Conservation (phyloP, 495 filamentous ascomycete genomes). For the Hypoxylon lienhwacheense region DNA sequence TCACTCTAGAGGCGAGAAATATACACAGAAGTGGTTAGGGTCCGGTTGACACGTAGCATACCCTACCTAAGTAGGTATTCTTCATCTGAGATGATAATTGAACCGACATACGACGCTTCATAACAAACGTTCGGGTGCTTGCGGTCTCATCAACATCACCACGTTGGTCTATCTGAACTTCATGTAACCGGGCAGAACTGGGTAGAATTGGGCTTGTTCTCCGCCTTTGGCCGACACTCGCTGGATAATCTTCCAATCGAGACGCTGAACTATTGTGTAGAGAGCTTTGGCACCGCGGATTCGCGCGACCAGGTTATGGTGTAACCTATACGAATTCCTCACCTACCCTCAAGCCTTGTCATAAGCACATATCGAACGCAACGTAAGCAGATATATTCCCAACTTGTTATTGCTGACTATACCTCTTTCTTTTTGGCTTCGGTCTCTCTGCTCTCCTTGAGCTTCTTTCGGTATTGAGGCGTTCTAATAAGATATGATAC, state of each 20-base stretch:
- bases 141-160: background rate
- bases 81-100: slow-evolving; percentile 18
- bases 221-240: no score
- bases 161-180: no score
- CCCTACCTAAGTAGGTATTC: no score
- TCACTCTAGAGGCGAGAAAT: background rate
- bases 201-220: no score
- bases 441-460: background rate
- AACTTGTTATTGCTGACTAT: slow-evolving; percentile 4
- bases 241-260: no score
- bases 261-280: no score
- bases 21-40: slow-evolving; percentile 10
- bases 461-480: background rate
- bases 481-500: background rate
- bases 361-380: slow-evolving; percentile 1
- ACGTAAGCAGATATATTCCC: background rate
- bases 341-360: background rate
- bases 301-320: no score
- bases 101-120: slow-evolving; percentile 8
- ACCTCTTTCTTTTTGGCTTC: background rate
- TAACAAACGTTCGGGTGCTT: no score
- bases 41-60: slow-evolving; percentile 23
- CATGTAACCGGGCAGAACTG: no score
- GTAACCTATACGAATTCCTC: slow-evolving; percentile 2
- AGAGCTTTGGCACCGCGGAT: no score